These are phyloP conservation scores for Eremochloa ophiuroides DNA, from an alignment of 176 grass and related monocot species.

Conservation along the genomic window DNA sequence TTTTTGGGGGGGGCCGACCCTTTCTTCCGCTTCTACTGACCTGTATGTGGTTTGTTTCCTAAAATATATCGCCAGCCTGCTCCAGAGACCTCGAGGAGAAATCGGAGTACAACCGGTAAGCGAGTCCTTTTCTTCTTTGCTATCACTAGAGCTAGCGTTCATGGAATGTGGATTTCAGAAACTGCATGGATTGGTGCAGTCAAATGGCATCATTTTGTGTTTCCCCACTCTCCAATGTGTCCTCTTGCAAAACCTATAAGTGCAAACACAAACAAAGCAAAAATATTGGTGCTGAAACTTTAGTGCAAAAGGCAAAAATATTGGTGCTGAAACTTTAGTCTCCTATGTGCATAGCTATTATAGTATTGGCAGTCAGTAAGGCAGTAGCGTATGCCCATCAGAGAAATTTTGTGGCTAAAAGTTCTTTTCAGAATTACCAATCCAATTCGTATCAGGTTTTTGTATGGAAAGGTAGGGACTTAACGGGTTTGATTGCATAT, in stretches of 20 bases:
- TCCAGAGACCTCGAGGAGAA: constrained; percentile 55
- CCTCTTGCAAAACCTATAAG: no score
- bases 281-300: no score
- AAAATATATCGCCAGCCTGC: constrained; percentile 41
- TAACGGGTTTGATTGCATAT: no score
- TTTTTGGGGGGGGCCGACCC: background rate
- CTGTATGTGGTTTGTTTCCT: background rate
- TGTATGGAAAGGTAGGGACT: no score
- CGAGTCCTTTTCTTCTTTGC: background rate
- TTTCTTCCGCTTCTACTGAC: background rate
- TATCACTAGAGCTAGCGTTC: background rate
- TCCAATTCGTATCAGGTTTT: no score
- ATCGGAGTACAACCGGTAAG: constrained; percentile 50
- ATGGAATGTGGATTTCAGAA: background rate
- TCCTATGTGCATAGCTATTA: background rate
- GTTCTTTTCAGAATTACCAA: no score
- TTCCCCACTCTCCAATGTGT: background rate
- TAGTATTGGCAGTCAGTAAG: no score
- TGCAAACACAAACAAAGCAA: background rate
- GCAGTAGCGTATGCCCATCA: no score
- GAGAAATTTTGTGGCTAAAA: no score
- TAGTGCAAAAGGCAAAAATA: no score
- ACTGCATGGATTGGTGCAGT: background rate
- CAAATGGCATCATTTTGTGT: background rate
- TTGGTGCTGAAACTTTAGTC: background rate